Evolutionary conservation across 192 early-diverging fungal genomes (phyloP), one percentile per base, ranked within the genome.

Genomic region (Backusella circina): DNA sequence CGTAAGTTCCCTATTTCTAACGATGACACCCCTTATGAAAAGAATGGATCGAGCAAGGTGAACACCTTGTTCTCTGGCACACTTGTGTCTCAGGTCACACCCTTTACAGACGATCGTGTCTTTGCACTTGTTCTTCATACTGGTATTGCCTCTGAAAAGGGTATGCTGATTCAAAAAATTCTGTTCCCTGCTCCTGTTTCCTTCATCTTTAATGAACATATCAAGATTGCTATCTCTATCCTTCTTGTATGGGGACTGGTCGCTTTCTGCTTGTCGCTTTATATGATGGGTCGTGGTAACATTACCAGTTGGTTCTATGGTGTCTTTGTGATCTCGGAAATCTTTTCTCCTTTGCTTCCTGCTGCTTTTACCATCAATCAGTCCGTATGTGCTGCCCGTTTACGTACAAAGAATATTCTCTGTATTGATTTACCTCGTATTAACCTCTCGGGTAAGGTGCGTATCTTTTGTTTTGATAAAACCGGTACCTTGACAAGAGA

Each of bases 151-250:
- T 93, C 88, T 10, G 83, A 88, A 70, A 91, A 92, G 79, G 93
- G 93, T 30, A 76, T 76, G 70, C 81, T 94, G 74, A 86, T 94
- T 67, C 88, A 91, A 76, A 89, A 91, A 78, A 94, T 94, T 72
- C 78, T 94, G 65, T 93, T 86, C 83, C 93, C 91, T 9, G 78
- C 81, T 15, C 80, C 86, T 33, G 84, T 92, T 78, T 88, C 87
- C 44, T 94, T 94, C 77, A 88, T 93, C n/a, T 94, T 94, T 78
- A 86, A 89, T 72, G 92, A 93, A 83, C 92, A 93, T 74, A 83
- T 93, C 79, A 93, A 92, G 61, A 76, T 91, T 5, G 92, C 91
- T n/a, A 80, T 93, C 75, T 72, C 80, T 28, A 78, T 92, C 30
- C 79, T 94, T 71, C 82, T 93, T 41, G 30, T 81, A 26, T 94